A percentile compares a stretch with the other conserved stretches of the same genome.
phyloP scores from a whole-genome alignment of 2,329 filamentous ascomycete genomes.

The Talaromyces sp. region DNA sequence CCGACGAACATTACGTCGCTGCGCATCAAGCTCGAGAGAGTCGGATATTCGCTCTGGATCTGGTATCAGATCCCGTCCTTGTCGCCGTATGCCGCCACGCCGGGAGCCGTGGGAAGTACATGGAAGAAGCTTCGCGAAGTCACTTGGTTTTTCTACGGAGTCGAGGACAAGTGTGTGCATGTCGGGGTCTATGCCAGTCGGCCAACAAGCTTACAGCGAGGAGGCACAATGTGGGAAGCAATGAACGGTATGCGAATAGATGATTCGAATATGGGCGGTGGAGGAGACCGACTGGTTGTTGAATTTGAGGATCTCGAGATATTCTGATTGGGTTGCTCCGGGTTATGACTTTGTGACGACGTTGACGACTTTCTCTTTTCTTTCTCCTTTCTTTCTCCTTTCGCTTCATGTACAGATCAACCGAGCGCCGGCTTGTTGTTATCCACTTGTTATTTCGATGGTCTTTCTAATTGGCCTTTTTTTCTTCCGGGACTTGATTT shows the following conservation, averaged over 20 bases:
- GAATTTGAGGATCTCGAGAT: slow-evolving; percentile 53
- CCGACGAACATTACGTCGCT: slow-evolving; percentile 45
- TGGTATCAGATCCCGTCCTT: slow-evolving; percentile 51
- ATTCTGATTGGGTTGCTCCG: slow-evolving; percentile 31
- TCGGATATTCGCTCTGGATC: slow-evolving; percentile 56
- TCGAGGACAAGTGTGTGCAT: slow-evolving; percentile 56
- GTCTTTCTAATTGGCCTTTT: background rate
- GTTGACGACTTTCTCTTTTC: slow-evolving; percentile 15
- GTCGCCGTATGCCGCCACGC: slow-evolving; percentile 30
- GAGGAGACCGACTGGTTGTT: slow-evolving; percentile 42
- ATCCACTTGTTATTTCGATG: slow-evolving; percentile 2
- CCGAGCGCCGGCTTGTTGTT: background rate
- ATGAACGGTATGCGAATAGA: slow-evolving; percentile 33
- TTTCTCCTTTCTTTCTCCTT: slow-evolving; percentile 16
- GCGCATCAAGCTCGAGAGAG: slow-evolving; percentile 56
- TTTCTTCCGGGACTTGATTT: background rate
- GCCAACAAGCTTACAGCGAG: slow-evolving; percentile 48
- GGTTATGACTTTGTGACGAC: slow-evolving; percentile 12
- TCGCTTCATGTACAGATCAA: slow-evolving; percentile 12
- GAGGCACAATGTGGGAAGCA: slow-evolving; percentile 38
- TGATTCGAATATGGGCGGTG: slow-evolving; percentile 20
- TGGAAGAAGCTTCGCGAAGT: slow-evolving; percentile 60
- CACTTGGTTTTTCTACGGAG: slow-evolving; percentile 60
- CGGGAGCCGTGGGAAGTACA: slow-evolving; percentile 40
- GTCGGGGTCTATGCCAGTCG: slow-evolving; percentile 59